These are phyloP conservation scores for Lecanoromycetidae sp. DNA, from an alignment of 2,329 filamentous ascomycete species.

Conservation along the genomic window DNA sequence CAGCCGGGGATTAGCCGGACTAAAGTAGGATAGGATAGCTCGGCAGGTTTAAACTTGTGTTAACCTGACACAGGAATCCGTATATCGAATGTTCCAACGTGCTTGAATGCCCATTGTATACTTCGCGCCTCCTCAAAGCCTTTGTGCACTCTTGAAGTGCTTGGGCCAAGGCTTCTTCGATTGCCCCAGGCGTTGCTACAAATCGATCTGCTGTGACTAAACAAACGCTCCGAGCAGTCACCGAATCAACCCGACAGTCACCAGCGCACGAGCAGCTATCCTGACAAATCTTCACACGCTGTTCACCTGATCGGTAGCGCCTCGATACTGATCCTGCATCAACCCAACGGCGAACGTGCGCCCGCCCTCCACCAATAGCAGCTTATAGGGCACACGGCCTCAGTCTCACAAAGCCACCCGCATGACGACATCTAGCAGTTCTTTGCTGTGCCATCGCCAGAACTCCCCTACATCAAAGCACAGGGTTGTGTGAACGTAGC, in stretches of 20 bases:
- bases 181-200: neutral
- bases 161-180: neutral
- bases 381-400: neutral
- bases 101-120: no score
- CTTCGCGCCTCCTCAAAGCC: no score
- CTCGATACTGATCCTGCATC: no score
- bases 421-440: conserved; percentile 2
- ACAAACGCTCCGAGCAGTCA: neutral
- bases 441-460: neutral
- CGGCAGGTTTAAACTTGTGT: no score
- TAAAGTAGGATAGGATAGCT: no score
- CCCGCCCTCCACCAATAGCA: neutral
- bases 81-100: no score
- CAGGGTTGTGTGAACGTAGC: conserved; percentile 22
- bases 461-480: neutral
- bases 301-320: no score
- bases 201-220: neutral
- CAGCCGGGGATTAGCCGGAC: no score
- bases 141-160: neutral
- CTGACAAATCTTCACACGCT: no score
- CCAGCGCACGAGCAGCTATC: neutral
- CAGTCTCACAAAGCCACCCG: neutral
- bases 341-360: conserved; percentile 1
- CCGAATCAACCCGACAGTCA: conserved; percentile 5
- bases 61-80: no score